phyloP scores from a whole-genome alignment of 495 filamentous ascomycete genomes.

The Tuber aestivum region DNA sequence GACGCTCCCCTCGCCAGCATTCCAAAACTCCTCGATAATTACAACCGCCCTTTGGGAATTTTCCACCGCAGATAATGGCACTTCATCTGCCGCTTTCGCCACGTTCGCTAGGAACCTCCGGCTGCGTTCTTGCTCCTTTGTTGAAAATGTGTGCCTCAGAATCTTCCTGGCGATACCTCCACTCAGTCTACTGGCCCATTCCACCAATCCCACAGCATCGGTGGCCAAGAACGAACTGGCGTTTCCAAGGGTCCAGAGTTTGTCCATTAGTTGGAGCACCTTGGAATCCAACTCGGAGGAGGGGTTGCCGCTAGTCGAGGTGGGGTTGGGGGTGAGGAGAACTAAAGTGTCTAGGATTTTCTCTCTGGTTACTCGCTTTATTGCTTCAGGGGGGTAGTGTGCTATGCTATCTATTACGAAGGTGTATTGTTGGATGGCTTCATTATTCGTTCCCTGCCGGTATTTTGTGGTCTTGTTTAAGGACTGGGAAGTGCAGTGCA shows the following conservation, averaged over 20 bases:
- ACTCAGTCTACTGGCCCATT: conserved; percentile 11
- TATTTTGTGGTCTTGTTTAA: background rate
- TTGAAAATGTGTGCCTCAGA: conserved; percentile 22
- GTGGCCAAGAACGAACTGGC: conserved; percentile 33
- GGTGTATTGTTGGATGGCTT: conserved; percentile 1
- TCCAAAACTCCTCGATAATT: conserved; percentile 38
- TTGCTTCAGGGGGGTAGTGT: conserved; percentile 29
- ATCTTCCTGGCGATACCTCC: conserved; percentile 12
- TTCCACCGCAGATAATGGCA: conserved; percentile 10
- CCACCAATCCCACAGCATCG: conserved; percentile 18
- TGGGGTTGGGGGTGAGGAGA: conserved; percentile 10
- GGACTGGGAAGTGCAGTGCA: background rate
- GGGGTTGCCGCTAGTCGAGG: background rate
- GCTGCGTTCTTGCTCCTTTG: conserved; percentile 28
- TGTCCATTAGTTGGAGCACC: conserved; percentile 18
- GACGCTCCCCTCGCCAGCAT: conserved; percentile 5
- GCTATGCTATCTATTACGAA: conserved; percentile 31
- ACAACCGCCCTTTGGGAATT: conserved; percentile 3
- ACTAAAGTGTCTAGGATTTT: conserved; percentile 34
- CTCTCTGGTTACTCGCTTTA: conserved; percentile 30
- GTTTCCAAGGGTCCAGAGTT: conserved; percentile 35
- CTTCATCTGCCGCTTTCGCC: background rate
- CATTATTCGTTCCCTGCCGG: background rate
- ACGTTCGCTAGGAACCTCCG: conserved; percentile 16
- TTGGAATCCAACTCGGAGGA: background rate